A percentile compares a stretch with the other conserved stretches of the same genome.
Evolutionary conservation across 2,329 filamentous ascomycete species (phyloP).

Genomic region (Pestalotiopsis sp.): DNA sequence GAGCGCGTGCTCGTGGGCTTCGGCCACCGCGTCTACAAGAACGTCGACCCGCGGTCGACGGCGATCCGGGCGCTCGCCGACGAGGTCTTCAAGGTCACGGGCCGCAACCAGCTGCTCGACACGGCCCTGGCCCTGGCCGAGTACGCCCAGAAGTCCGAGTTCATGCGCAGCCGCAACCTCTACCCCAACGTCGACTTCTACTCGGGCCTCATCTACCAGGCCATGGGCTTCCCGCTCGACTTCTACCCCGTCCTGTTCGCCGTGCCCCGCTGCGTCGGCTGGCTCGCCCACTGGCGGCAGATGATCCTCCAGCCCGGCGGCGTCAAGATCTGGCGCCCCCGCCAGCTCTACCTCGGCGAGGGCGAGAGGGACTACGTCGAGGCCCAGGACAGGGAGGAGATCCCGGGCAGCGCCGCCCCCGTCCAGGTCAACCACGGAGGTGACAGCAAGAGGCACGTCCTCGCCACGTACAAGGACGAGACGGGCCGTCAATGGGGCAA

Average conservation of each 20-base stretch:
- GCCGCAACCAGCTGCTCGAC: slow-evolving; percentile 52
- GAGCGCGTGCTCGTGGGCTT: slow-evolving; percentile 57
- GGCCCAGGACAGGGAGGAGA: slow-evolving; percentile 32
- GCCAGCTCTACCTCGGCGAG: slow-evolving; percentile 50
- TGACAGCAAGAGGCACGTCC: slow-evolving; percentile 41
- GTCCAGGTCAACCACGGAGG: slow-evolving; percentile 39
- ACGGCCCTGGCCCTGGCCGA: slow-evolving; percentile 48
- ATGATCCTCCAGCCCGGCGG: slow-evolving; percentile 46
- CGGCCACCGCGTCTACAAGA: slow-evolving; percentile 57
- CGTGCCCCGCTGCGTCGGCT: slow-evolving; percentile 51
- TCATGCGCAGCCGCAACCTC: slow-evolving; percentile 49
- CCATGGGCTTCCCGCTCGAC: slow-evolving; percentile 54
- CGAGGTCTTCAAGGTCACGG: slow-evolving; percentile 50
- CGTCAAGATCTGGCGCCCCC: slow-evolving; percentile 53
- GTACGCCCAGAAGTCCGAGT: slow-evolving; percentile 46
- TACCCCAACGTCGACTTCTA: slow-evolving; percentile 57
- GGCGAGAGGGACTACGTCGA: slow-evolving; percentile 46
- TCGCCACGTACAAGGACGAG: slow-evolving; percentile 42
- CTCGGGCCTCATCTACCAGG: slow-evolving; percentile 53
- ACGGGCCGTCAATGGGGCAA: slow-evolving; percentile 30
- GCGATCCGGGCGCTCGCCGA: slow-evolving; percentile 51
- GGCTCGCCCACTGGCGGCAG: slow-evolving; percentile 55
- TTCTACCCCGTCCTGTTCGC: slow-evolving; percentile 55
- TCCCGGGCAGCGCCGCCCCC: slow-evolving; percentile 36
- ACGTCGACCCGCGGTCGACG: slow-evolving; percentile 53